These are phyloP conservation scores for Tricholomella constricta DNA, from an alignment of 768 basidiomycete species.

Conservation along the genomic window DNA sequence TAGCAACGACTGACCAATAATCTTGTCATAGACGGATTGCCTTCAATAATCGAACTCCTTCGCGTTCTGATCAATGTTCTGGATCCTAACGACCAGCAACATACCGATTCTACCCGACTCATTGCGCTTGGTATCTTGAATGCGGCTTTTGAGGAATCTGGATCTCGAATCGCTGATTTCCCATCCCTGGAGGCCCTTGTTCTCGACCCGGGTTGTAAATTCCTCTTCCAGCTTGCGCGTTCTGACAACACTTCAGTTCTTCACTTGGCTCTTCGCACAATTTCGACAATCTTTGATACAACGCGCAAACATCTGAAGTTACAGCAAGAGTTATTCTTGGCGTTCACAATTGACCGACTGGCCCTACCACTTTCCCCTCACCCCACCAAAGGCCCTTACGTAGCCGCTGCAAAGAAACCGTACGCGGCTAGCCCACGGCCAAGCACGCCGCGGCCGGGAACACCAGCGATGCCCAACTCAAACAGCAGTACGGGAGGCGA, in stretches of 20 bases:
- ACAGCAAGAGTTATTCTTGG: constrained; percentile 93
- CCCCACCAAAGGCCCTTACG: constrained; percentile 27
- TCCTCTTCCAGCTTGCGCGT: constrained; percentile 93
- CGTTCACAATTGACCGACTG: constrained; percentile 91
- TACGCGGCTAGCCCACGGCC: constrained; percentile 26
- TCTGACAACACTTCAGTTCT: constrained; percentile 85
- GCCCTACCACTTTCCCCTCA: constrained; percentile 50
- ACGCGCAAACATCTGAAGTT: constrained; percentile 86
- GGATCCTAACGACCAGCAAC: constrained; percentile 91
- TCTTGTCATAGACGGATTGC: constrained; percentile 72
- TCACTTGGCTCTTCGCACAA: constrained; percentile 78
- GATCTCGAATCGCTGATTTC: constrained; percentile 72
- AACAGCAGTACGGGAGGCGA: constrained; percentile 33
- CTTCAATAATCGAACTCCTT: constrained; percentile 89
- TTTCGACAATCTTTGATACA: constrained; percentile 85
- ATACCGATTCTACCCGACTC: constrained; percentile 94
- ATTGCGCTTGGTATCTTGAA: constrained; percentile 88
- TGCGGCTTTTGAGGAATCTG: constrained; percentile 83
- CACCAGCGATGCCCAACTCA: constrained; percentile 48
- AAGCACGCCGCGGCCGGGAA: constrained; percentile 54
- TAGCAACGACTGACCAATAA: constrained; percentile 1
- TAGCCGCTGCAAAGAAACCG: constrained; percentile 31
- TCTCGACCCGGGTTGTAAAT: constrained; percentile 91
- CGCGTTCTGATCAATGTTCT: constrained; percentile 94
- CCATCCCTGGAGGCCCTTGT: constrained; percentile 77